Base-by-base conservation (phyloP, 1,284 basidiomycete genomes). In the Ceratobasidium sp. region DNA sequence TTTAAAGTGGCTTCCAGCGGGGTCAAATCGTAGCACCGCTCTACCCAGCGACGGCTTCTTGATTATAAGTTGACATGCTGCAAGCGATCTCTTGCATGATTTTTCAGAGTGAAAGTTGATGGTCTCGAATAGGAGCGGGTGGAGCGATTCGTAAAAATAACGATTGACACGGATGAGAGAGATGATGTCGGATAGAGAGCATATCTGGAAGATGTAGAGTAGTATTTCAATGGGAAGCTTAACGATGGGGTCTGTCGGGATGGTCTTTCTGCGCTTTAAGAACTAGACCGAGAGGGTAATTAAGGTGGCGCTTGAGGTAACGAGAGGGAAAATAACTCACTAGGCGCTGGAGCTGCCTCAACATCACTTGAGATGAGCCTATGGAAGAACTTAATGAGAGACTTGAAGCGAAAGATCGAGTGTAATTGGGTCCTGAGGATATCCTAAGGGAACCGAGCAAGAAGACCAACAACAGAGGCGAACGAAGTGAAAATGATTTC, bases 51-150 rank as follows among this genome's bases (percentile, higher is more conserved):
- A n/a, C 15, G 73, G 73, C 15, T 76, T 76, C 20, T 42, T 28
- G 7, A 76, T 23, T 40, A 76, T 76, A 12, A 76, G 49, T 12
- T 18, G 55, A 40, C 73, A 76, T 5, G 73, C 73, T n/a, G 73
- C 73, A 44, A 67, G 33, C 13, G 61, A 53, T 10, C 73, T 61
- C 67, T 76, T 76, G 33, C 60, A 58, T 7, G 73, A 66, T 42
- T 76, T 76, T 49, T 76, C 73, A 13, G 61, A 63, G 46, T 76
- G 73, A 49, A 66, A 76, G 73, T 76, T 76, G 73, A 76, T 61
- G n/a, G 73, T 76, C 33, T 76, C 73, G 73, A 76, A 76, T 7
- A 76, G 49, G 39, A 76, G 73, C 13, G 73, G 73, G 33, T 76
- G 73, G 6, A 76, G 61, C 42, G 46, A 40, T 39, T 64, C 63